Conservation (phyloP, 2,329 filamentous ascomycete species). For the Fusarium subtropicale region DNA sequence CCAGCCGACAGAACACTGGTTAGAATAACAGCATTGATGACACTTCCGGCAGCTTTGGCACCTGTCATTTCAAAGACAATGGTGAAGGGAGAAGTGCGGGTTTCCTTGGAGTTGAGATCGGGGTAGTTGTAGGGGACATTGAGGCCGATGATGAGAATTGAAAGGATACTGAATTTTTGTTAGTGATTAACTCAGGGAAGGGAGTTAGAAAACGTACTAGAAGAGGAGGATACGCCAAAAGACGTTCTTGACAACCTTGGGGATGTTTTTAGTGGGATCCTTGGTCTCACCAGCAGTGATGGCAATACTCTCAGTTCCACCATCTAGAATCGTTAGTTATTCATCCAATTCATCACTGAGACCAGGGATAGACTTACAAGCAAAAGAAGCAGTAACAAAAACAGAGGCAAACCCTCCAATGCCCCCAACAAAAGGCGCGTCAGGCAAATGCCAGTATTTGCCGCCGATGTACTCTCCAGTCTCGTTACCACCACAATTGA, state of each 20-base stretch:
- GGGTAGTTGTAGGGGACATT: conserved; percentile 67
- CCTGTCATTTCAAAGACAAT: conserved; percentile 71
- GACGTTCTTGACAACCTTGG: conserved; percentile 72
- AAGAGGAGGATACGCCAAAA: conserved; percentile 72
- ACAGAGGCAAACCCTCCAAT: conserved; percentile 73
- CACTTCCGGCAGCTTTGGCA: conserved; percentile 60
- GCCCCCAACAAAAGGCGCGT: conserved; percentile 72
- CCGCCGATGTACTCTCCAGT: conserved; percentile 67
- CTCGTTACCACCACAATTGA: conserved; percentile 64
- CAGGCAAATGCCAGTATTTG: conserved; percentile 67
- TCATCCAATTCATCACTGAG: not conserved
- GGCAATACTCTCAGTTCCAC: conserved; percentile 72
- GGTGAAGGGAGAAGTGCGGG: conserved; percentile 58
- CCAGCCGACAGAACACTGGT: conserved; percentile 54
- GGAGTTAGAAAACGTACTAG: conserved; percentile 46
- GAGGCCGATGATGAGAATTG: conserved; percentile 62
- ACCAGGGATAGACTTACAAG: conserved; percentile 56
- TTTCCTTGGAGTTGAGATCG: conserved; percentile 49
- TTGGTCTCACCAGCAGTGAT: conserved; percentile 75
- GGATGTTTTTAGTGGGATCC: conserved; percentile 69
- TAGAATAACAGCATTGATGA: conserved; percentile 70
- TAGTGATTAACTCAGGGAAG: not conserved
- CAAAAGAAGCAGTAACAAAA: conserved; percentile 67
- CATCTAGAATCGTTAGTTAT: conserved; percentile 40
- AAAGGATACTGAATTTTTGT: conserved; percentile 49